Evolutionary conservation across 2,329 filamentous ascomycete species (phyloP), one percentile per base, ranked within the genome.

Genomic region (Curvularia verruculosa): DNA sequence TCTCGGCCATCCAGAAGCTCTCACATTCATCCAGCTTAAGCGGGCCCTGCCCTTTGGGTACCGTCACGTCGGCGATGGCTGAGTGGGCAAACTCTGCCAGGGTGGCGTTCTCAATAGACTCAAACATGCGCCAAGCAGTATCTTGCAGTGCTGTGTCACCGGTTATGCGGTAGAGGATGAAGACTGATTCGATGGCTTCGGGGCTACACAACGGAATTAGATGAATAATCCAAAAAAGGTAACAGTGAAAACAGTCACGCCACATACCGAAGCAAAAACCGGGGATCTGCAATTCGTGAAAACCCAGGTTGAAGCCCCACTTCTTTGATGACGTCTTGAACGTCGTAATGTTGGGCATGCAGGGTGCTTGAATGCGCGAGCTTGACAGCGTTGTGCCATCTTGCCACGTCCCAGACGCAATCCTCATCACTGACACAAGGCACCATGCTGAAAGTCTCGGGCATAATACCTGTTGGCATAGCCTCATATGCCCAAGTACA

Each of bases 1-100:
- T 96, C 82, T 96, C 92, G 3, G 90, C 90, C 59, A 92, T 81
- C 91, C 92, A 96, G 76, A 96, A 96, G 70, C 89, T 93, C 79
- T 96, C 74, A 43, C 73, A 76, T 45, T 67, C 58, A 34, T 77
- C 72, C 1, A 74, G 45, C 52, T 74, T 74, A 49, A 68, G 64
- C 1, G 67, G 67, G 28, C 54, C 58, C 40, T 68, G 60, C 1
- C 57, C 64, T 7, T 68, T 40, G 1, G 66, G 64, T 18, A 81
- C 73, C 1, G 75, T 83, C 1, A 93, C 88, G 68, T 91, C 85
- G 46, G 81, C 76, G 52, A 95, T 85, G 36, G 89, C 90, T 10
- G 86, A 88, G 77, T 92, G 87, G 8, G 87, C 91, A 47, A 84
- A 82, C 12, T 85, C 78, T 0, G 90, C 89, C 36, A 81, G 79